phyloP scores from a whole-genome alignment of 75 land plant genomes.

The Adiantum capillusveneris region DNA sequence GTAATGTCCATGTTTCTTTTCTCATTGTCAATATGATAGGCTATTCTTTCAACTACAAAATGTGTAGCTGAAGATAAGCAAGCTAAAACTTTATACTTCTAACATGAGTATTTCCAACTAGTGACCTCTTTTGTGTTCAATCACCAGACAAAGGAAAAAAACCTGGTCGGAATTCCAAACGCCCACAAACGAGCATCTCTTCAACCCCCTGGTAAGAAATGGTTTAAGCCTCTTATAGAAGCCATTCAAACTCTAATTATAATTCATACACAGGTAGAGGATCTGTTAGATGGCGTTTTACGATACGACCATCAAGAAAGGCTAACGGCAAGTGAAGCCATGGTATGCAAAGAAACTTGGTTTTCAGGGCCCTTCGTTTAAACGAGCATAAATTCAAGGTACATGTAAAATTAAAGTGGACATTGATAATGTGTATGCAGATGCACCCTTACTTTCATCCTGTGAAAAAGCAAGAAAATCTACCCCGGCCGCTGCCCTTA shows the following conservation, averaged over 20 bases:
- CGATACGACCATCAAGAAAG: conserved; percentile 18
- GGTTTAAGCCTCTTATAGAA: neutral
- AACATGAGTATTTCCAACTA: too few relatives aligned
- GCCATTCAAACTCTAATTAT: neutral
- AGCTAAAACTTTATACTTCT: too few relatives aligned
- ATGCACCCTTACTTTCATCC: conserved; percentile 1
- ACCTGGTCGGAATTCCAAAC: conserved; percentile 11
- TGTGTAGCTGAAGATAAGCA: too few relatives aligned
- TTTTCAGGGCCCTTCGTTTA: too few relatives aligned
- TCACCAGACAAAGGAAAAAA: conserved; percentile 14
- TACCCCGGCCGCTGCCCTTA: too few relatives aligned
- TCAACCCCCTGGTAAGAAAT: conserved; percentile 11
- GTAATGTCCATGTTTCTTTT: neutral
- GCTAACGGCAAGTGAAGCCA: conserved; percentile 16
- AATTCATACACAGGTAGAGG: conserved; percentile 6
- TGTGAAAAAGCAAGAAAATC: neutral
- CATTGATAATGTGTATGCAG: too few relatives aligned
- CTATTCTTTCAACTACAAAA: too few relatives aligned
- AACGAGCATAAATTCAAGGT: too few relatives aligned
- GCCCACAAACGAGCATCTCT: conserved; percentile 9
- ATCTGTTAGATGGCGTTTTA: conserved; percentile 12
- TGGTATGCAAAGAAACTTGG: too few relatives aligned
- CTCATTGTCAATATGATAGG: too few relatives aligned
- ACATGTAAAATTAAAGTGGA: too few relatives aligned
- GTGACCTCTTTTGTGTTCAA: too few relatives aligned